phyloP scores from a whole-genome alignment of 2,329 filamentous ascomycete genomes.

The Penicillium sclerotiorum region DNA sequence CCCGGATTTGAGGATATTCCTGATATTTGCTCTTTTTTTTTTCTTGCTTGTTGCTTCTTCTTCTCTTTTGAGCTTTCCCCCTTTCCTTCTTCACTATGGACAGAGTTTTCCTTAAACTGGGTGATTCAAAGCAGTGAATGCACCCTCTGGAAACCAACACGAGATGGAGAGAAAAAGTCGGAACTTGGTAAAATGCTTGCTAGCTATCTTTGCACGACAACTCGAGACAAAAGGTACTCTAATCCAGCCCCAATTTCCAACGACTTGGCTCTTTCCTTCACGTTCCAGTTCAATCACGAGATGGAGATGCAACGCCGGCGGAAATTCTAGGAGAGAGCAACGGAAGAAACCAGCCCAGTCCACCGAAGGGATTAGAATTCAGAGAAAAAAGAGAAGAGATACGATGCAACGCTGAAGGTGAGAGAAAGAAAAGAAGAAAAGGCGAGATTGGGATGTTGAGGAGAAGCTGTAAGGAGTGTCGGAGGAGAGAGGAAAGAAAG shows the following conservation, averaged over 20 bases:
- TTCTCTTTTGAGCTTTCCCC: slow-evolving; percentile 17
- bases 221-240: slow-evolving; percentile 42
- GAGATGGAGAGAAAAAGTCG: slow-evolving; percentile 41
- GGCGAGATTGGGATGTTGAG: neutral
- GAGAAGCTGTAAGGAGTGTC: slow-evolving; percentile 1
- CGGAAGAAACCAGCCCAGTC: neutral
- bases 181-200: slow-evolving; percentile 49
- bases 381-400: neutral
- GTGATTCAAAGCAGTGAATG: slow-evolving; percentile 26
- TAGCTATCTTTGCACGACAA: slow-evolving; percentile 48
- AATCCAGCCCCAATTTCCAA: slow-evolving; percentile 31
- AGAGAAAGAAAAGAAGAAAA: neutral
- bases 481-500: neutral
- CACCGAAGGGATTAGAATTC: neutral
- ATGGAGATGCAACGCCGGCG: slow-evolving; percentile 8
- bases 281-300: slow-evolving; percentile 15
- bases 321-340: neutral
- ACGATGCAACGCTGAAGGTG: slow-evolving; percentile 14
- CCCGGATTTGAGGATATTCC: too few species aligned
- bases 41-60: slow-evolving; percentile 13
- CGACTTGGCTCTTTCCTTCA: slow-evolving; percentile 27
- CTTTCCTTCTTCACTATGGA: slow-evolving; percentile 18
- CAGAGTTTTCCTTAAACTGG: slow-evolving; percentile 27
- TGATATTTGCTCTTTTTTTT: slow-evolving; percentile 17
- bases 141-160: slow-evolving; percentile 34